These are phyloP conservation scores for Boletus smithii DNA, from an alignment of 1,284 basidiomycete genomes.

Conservation along the genomic window DNA sequence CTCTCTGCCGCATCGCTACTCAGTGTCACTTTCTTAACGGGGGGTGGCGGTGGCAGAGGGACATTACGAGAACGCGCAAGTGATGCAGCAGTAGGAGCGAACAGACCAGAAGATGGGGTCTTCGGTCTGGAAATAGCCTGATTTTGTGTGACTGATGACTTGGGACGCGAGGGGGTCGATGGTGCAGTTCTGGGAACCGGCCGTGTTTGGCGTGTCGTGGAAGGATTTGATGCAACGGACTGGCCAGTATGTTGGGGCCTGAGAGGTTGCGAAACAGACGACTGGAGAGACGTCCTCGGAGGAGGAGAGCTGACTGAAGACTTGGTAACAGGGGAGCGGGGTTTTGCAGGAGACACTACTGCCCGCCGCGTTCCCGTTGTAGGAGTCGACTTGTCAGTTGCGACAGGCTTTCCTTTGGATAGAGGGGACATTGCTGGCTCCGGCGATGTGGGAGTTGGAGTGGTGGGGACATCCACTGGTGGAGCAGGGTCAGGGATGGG, in stretches of 20 bases:
- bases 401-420: constrained; percentile 26
- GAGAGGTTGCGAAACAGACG: constrained; percentile 39
- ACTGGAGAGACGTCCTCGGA: constrained; percentile 33
- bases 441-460: constrained; percentile 18
- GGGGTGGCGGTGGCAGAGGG: constrained; percentile 42
- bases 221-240: constrained; percentile 43
- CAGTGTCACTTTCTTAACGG: constrained; percentile 50
- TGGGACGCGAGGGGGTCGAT: constrained; percentile 44
- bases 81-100: constrained; percentile 75
- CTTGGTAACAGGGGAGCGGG: constrained; percentile 24
- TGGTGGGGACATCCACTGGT: constrained; percentile 12
- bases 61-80: constrained; percentile 61
- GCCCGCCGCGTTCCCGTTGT: constrained; percentile 15
- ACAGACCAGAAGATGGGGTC: constrained; percentile 58
- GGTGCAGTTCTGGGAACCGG: constrained; percentile 34
- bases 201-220: constrained; percentile 34
- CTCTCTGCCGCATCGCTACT: constrained; percentile 53
- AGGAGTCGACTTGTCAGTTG: constrained; percentile 23
- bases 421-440: constrained; percentile 21
- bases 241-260: constrained; percentile 55
- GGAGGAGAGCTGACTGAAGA: constrained; percentile 26
- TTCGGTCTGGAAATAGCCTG: constrained; percentile 41
- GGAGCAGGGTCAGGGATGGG: constrained; percentile 19
- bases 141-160: constrained; percentile 39
- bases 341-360: constrained; percentile 26